Evolutionary conservation across 148 eudicot genomes (phyloP).

Genomic region (Tetragonia tetragonoides): DNA sequence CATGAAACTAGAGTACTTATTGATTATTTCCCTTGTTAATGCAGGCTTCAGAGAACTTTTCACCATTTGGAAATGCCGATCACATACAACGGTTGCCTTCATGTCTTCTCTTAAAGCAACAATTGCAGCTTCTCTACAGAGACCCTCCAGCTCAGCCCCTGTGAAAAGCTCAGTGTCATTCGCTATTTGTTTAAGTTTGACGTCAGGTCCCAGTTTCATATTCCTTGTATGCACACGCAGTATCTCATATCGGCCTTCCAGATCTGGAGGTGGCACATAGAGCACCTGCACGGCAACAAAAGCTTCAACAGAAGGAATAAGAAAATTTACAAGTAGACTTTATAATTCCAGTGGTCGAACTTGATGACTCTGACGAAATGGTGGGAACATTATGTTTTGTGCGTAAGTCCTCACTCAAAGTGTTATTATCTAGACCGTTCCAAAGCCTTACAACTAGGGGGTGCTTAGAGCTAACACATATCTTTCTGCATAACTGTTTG

Average conservation of each 20-base stretch:
- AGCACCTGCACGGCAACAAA: slow-evolving; percentile 53
- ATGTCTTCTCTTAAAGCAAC: slow-evolving; percentile 90
- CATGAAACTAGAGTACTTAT: slow-evolving; percentile 51
- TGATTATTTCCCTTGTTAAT: slow-evolving; percentile 50
- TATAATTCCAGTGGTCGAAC: no score
- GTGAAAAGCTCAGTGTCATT: slow-evolving; percentile 81
- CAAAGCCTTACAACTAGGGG: neutral
- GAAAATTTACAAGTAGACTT: neutral
- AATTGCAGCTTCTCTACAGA: slow-evolving; percentile 85
- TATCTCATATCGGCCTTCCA: slow-evolving; percentile 78
- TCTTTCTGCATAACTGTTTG: neutral
- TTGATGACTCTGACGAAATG: no score
- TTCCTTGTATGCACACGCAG: slow-evolving; percentile 75
- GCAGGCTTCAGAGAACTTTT: slow-evolving; percentile 58
- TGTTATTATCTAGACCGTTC: no score
- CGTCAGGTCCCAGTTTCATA: slow-evolving; percentile 63
- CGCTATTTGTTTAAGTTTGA: slow-evolving; percentile 69
- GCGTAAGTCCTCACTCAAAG: no score
- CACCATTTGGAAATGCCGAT: slow-evolving; percentile 64
- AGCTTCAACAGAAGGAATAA: neutral
- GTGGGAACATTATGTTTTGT: no score
- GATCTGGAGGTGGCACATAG: slow-evolving; percentile 92
- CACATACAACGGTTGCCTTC: slow-evolving; percentile 58
- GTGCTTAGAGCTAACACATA: neutral
- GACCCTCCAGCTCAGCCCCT: slow-evolving; percentile 87